phyloP scores from a whole-genome alignment of 2,329 filamentous ascomycete genomes.

The Sporothrix humicola region DNA sequence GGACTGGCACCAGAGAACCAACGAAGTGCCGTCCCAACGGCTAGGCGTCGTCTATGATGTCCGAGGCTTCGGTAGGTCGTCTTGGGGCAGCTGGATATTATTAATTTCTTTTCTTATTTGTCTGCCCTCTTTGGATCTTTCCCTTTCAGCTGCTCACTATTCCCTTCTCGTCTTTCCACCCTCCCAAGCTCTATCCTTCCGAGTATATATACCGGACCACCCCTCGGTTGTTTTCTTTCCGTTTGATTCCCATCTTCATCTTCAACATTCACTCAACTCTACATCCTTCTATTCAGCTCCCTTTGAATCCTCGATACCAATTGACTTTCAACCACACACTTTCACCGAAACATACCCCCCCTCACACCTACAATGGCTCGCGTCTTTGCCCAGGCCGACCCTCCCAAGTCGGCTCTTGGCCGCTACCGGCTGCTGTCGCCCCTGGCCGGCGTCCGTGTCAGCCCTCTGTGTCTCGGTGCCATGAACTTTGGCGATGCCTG shows the following conservation, averaged over 20 bases:
- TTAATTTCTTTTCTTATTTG: neutral
- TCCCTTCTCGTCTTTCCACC: neutral
- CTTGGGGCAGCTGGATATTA: neutral
- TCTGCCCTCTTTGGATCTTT: neutral
- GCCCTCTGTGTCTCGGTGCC: constrained; percentile 67
- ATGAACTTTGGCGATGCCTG: constrained; percentile 69
- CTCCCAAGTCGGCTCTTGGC: constrained; percentile 64
- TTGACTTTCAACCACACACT: neutral
- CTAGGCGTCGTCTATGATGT: no score
- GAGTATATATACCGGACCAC: constrained; percentile 4
- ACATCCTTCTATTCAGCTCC: neutral
- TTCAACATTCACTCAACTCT: constrained; percentile 11
- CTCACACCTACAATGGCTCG: constrained; percentile 36
- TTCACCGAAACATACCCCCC: neutral
- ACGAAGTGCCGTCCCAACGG: no score
- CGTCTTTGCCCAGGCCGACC: constrained; percentile 50
- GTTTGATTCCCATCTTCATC: neutral
- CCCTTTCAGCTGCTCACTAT: neutral
- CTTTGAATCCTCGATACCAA: neutral
- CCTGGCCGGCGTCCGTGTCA: constrained; percentile 69
- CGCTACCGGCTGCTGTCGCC: constrained; percentile 71
- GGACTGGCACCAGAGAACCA: neutral
- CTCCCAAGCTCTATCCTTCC: neutral
- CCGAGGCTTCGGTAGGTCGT: neutral
- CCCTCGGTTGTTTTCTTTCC: neutral